A percentile compares a stretch with the other conserved stretches of the same genome.
Evolutionary conservation across 164 flowering plant species (phyloP).

Genomic region (Malania oleifera): DNA sequence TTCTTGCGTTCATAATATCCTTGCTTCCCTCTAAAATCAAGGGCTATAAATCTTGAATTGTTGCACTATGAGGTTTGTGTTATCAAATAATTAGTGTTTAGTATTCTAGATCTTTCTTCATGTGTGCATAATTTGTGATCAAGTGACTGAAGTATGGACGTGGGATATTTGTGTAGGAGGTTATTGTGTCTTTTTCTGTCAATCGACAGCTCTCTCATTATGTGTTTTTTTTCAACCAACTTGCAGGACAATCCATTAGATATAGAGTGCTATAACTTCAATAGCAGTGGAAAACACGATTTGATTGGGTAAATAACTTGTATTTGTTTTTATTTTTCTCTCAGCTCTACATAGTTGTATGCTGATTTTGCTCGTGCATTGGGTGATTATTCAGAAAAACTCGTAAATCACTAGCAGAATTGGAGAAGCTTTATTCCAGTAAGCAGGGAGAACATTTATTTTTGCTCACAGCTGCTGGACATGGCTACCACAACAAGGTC

Average conservation of each 20-base stretch:
- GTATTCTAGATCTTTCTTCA: background rate
- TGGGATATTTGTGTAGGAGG: conserved; percentile 6
- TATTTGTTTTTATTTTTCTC: conserved; percentile 2
- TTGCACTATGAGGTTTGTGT: background rate
- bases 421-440: conserved; percentile 54
- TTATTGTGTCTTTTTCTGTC: background rate
- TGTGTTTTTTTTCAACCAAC: conserved; percentile 3
- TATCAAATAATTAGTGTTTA: background rate
- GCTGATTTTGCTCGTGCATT: conserved; percentile 14
- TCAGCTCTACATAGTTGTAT: background rate
- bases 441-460: conserved; percentile 52
- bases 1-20: background rate
- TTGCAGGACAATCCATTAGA: conserved; percentile 59
- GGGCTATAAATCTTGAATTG: background rate
- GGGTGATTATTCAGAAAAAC: conserved; percentile 42
- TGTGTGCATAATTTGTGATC: background rate
- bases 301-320: conserved; percentile 51
- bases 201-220: conserved; percentile 9
- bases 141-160: too few relatives aligned
- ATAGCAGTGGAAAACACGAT: conserved; percentile 70
- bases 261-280: conserved; percentile 67
- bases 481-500: conserved; percentile 60
- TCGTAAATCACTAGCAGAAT: conserved; percentile 56
- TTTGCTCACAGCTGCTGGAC: conserved; percentile 46
- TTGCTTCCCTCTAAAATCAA: background rate